A percentile compares a stretch with the other conserved stretches of the same genome.
These are phyloP conservation scores for Tolypocladium guangdongense DNA, from an alignment of 2,329 filamentous ascomycete species.

Conservation along the genomic window DNA sequence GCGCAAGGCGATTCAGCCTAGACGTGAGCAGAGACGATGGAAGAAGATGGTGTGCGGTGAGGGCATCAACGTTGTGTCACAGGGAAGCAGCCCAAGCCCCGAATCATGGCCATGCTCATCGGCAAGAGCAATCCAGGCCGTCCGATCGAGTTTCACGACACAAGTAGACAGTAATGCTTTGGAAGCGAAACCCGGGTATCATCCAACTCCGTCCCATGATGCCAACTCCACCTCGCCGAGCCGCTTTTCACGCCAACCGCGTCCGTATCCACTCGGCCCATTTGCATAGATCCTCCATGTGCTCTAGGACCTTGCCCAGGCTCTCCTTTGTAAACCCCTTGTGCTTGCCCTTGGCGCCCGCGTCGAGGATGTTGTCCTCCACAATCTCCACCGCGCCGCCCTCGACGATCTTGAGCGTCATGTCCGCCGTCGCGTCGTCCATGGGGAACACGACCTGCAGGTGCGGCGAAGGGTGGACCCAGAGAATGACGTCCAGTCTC, in stretches of 20 bases:
- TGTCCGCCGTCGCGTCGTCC: constrained; percentile 32
- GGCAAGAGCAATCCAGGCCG: no score
- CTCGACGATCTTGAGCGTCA: constrained; percentile 47
- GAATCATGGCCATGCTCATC: no score
- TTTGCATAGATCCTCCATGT: constrained; percentile 39
- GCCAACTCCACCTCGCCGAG: not conserved
- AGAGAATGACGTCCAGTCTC: constrained; percentile 42
- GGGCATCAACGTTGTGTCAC: no score
- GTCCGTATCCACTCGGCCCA: constrained; percentile 44
- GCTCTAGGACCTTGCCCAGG: constrained; percentile 34
- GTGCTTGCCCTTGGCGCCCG: constrained; percentile 10
- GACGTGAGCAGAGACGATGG: not conserved
- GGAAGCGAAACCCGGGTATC: not conserved
- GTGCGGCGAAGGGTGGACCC: constrained; percentile 35
- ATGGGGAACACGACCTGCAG: constrained; percentile 46
- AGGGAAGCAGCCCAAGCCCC: no score
- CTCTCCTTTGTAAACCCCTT: constrained; percentile 28
- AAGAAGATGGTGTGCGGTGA: not conserved
- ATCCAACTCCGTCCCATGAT: not conserved
- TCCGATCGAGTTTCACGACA: not conserved
- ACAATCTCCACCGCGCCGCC: constrained; percentile 48
- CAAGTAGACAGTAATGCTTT: not conserved
- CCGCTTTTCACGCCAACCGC: constrained; percentile 12
- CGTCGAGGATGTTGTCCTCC: constrained; percentile 39
- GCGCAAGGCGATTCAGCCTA: not conserved